Evolutionary conservation across 371 early-diverging fungal genomes (phyloP), one percentile per base, ranked within the genome.

Genomic region (Mucor plumbeus): DNA sequence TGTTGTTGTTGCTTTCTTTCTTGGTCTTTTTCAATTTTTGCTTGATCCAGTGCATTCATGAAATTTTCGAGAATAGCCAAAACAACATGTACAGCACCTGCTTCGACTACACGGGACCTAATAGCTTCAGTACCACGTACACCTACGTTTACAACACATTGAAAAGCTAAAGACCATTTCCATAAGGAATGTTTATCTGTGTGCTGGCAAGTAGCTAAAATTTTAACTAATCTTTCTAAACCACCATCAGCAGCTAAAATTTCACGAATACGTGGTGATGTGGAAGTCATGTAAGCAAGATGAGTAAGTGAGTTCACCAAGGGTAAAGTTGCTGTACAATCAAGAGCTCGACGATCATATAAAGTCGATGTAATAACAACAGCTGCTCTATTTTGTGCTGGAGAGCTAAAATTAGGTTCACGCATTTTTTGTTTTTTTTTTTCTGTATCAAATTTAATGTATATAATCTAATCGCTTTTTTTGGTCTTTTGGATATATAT

Each of bases 291-390:
- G 74, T 92, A 92, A 61, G 87, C 88, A 56, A 96, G 87, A 77
- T 95, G 90, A 55, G 90, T 91, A 15, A 96, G 86, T n/a, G 94
- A 93, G 69, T 89, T 91, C 67, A 92, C 87, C 58, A 96, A 85
- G 43, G 95, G 91, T 67, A 92, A 80, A 41, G 88, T 87, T 70
- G 93, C 92, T 19, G 95, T 91, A 75, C 93, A 92, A 77, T 94
- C 92, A 57, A 96, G 84, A 33, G 95, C 94, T 64, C 94, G 86
- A 71, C 94, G 88, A 80, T 96, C 96, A 78, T 95, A 94, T 94
- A 94, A 61, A 26, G 90, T 84, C n/a, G 89, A 87, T 13, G 92
- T 86, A 65, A 94, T 92, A 63, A 88, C 87, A 44, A 92, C 86
- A 35, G 88, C 88, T 34, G 92, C 92, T 78, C 89, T 89, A 74